These are phyloP conservation scores for Coix lacrymajobi DNA, from an alignment of 176 grass and related monocot species.

Conservation along the genomic window DNA sequence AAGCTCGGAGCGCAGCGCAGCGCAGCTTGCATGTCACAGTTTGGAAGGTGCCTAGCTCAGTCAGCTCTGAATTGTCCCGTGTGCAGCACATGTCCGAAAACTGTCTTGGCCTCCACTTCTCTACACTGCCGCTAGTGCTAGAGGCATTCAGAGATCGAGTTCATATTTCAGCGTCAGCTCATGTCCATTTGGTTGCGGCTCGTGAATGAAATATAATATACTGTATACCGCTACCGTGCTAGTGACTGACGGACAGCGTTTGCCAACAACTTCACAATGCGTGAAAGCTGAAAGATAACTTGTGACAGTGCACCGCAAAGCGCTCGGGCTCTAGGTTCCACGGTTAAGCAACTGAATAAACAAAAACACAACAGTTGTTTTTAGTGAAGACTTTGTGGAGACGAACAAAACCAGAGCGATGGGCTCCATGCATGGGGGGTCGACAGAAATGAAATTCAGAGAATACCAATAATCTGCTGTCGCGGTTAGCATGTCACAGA, in stretches of 20 bases:
- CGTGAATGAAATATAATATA: slow-evolving; percentile 8
- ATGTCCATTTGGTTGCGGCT: slow-evolving; percentile 12
- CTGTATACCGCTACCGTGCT: background rate
- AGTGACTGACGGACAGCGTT: slow-evolving; percentile 12
- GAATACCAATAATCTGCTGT: background rate
- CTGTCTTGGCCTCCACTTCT: slow-evolving; percentile 14
- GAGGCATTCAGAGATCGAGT: background rate
- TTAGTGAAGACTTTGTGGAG: slow-evolving; percentile 1
- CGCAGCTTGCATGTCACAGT: slow-evolving; percentile 28
- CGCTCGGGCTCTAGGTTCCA: background rate
- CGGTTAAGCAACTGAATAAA: slow-evolving; percentile 24
- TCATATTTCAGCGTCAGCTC: slow-evolving; percentile 36
- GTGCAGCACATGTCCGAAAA: slow-evolving; percentile 24
- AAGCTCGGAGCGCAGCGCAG: slow-evolving; percentile 3
- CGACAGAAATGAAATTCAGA: background rate
- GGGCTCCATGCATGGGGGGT: slow-evolving; percentile 6
- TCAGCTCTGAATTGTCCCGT: background rate
- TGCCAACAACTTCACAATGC: slow-evolving; percentile 20
- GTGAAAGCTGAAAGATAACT: slow-evolving; percentile 13
- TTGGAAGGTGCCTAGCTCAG: background rate
- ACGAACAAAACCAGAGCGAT: background rate
- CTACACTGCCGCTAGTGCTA: background rate
- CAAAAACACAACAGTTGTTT: background rate
- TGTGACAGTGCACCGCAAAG: slow-evolving; percentile 18
- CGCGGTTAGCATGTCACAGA: background rate